phyloP scores from a whole-genome alignment of 1,284 basidiomycete genomes.

The Bondarzewia mesenterica region DNA sequence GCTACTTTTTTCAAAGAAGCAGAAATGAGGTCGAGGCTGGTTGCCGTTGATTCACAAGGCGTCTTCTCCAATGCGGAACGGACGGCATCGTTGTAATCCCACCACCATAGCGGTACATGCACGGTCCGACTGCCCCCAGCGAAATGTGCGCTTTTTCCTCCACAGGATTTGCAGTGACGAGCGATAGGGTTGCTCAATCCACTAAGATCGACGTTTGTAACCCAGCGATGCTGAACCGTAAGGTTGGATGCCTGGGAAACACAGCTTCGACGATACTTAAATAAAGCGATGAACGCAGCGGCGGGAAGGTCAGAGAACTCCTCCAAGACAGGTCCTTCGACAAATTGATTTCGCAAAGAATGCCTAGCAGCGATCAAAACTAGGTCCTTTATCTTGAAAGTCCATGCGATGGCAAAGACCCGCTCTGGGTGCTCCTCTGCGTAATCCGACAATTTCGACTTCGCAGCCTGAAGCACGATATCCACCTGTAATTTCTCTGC shows the following conservation, averaged over 20 bases:
- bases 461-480: not conserved
- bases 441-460: not conserved
- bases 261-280: not conserved
- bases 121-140: too few relatives aligned
- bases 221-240: not conserved
- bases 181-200: too few relatives aligned
- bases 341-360: not conserved
- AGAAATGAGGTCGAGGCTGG: not conserved
- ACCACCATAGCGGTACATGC: too few relatives aligned
- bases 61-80: not conserved
- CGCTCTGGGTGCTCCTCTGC: constrained; percentile 1
- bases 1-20: not conserved
- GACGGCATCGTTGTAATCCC: not conserved
- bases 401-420: constrained; percentile 4
- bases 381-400: not conserved
- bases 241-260: not conserved
- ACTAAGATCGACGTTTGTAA: not conserved
- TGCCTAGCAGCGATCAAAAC: not conserved
- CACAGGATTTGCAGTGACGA: not conserved
- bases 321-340: not conserved
- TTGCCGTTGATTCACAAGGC: not conserved
- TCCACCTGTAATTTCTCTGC: constrained; percentile 10
- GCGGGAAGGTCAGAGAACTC: not conserved
- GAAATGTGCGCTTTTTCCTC: not conserved
- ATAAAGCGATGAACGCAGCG: not conserved